Conservation (phyloP, 306 rosid genomes). For the Trifolium fragiferum region DNA sequence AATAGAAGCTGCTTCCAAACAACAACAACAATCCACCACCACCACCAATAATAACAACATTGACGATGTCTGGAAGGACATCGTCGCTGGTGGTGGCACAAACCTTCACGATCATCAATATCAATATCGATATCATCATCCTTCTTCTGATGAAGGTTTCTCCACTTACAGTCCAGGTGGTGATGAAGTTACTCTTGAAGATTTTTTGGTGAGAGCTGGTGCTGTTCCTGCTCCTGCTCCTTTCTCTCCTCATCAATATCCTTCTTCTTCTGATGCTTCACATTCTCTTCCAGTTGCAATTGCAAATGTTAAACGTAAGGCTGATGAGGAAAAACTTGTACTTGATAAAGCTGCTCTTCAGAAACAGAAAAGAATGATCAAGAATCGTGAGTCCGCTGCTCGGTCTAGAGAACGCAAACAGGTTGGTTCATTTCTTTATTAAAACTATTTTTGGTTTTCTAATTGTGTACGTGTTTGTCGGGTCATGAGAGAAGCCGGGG, state of each 20-base stretch:
- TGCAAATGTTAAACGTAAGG: conserved; percentile 66
- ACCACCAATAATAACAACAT: background rate
- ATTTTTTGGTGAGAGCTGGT: conserved; percentile 62
- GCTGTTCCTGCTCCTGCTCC: conserved; percentile 59
- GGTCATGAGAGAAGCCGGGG: too few species aligned
- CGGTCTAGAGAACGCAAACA: conserved; percentile 94
- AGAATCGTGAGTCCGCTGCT: conserved; percentile 93
- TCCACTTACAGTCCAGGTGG: background rate
- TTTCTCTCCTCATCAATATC: background rate
- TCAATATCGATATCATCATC: background rate
- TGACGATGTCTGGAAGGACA: conserved; percentile 72
- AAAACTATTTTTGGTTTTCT: too few species aligned
- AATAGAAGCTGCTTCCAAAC: background rate
- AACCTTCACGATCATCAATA: background rate
- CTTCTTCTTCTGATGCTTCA: conserved; percentile 28
- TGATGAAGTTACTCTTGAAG: conserved; percentile 65
- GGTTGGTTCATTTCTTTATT: conserved; percentile 44
- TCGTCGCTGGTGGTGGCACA: conserved; percentile 49
- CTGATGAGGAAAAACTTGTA: conserved; percentile 59
- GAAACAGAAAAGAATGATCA: conserved; percentile 84
- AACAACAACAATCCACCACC: background rate
- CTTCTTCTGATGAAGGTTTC: background rate
- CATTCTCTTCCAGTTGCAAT: background rate
- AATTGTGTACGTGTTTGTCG: too few species aligned
- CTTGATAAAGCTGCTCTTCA: conserved; percentile 81